Base-by-base conservation (phyloP, 2,329 filamentous ascomycete species). In the Diplodia corticola region DNA sequence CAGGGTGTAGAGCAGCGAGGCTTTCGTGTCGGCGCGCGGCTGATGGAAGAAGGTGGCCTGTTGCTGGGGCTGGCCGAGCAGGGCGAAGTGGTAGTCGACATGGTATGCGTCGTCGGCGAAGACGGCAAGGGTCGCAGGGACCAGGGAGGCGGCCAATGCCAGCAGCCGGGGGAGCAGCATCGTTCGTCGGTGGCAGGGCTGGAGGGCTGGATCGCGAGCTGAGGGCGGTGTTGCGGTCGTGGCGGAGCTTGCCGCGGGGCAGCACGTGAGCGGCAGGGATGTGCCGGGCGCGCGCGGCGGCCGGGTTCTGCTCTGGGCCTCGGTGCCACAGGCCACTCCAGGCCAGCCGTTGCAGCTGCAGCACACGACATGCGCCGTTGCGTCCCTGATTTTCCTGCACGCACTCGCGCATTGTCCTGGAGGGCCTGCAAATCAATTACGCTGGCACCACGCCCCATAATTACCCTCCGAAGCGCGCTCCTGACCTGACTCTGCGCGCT, bases 31-130 rank as follows among this genome's bases (percentile, higher is more conserved):
- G 69, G 87, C 85, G 73, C 90, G 86, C 46, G 95, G 94, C 71
- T 89, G 90, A 80, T 97, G 92, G 86, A 98, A 98, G 85, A 98
- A 96, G 71, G 94, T 97, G 68, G 92, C 91, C 69, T 91, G 87
- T 76, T 87, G 83, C 76, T 90, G 90, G 64, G 95, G 93, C 44
- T 91, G 81, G 74, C 95, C 95, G 73, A 99, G 83, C 57, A 98
- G 88, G 70, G 91, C 88, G 81, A 96, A 89, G 80, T 98, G 94
- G 81, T 93, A 98, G 80, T 99, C 95, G 77, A 96, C 87, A 73
- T 92, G 86, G 81, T 89, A 93, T 71, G 96, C 93, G 79, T 99
- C 94, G 76, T 99, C 95, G 71, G 86, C 84, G 81, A 93, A 97
- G 68, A 98, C 88, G 70, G 93, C 91, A 74, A 80, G 76, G 61